Base-by-base conservation (phyloP, 257 asterid species). In the Gentiana macrophylla region DNA sequence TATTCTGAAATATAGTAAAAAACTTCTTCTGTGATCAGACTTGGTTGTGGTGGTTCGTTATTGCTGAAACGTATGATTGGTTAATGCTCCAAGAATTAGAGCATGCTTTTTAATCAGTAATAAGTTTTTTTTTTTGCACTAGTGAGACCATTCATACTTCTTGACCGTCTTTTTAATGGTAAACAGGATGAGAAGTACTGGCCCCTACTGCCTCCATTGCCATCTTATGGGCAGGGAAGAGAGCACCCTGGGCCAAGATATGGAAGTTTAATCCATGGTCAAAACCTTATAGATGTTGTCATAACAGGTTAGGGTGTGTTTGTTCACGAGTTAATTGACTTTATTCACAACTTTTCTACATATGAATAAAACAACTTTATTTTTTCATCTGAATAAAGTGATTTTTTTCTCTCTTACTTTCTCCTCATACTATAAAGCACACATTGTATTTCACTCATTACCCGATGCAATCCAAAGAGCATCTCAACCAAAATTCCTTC, bases 161-260 rank as follows among this genome's bases (percentile, higher is more conserved):
- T 62, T 48, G 32, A 57, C 36, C 44, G 32, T 57, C 44, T 49
- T 15, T 41, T 24, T 10, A 24, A 32, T 59, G 43, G 32, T 55
- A 46, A 60, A 59, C 80, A 87, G 96, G 93, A 87, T 65, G 93
- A 78, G 75, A 84, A 70, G 62, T 77, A 84, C 74, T 90, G 98
- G 98, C 86, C 93, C 68, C 85, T 90, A 60, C 70, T 90, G 96
- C 94, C 97, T 67, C 97, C 97, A 6, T 65, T 90, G 77, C 97
- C 97, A 36, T 84, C 97, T 44, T 90, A 90, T 68, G 97, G 97
- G 45, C 72, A 76, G 24, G 97, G 97, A 49, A 82, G 97, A 78
- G 97, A 90, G 67, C 97, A 82, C 71, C 85, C 77, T 8, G 96
- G 97, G 61, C 86, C 96, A 47, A 77, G 97, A 62, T 90, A 86